These are phyloP conservation scores for Lablab purpureus DNA, from an alignment of 306 rosid genomes.

Conservation along the genomic window DNA sequence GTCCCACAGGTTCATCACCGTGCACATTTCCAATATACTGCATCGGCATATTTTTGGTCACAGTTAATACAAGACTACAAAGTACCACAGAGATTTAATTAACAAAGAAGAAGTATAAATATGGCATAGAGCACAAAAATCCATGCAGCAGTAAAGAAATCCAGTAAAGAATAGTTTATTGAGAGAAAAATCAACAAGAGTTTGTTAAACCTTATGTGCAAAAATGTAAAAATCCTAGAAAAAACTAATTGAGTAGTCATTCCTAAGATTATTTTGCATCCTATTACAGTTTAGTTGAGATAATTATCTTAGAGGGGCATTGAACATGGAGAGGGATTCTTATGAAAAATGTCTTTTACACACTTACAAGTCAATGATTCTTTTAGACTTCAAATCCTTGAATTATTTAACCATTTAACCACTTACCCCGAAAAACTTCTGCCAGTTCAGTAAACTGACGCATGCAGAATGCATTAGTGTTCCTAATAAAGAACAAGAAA, in stretches of 20 bases:
- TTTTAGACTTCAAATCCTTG: constrained; percentile 10
- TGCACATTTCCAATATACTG: constrained; percentile 98
- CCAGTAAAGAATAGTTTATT: neutral
- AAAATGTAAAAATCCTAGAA: neutral
- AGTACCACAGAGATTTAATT: constrained; percentile 31
- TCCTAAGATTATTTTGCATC: neutral
- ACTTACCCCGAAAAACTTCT: constrained; percentile 20
- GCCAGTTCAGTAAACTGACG: neutral
- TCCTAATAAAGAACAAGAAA: neutral
- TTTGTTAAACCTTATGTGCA: neutral
- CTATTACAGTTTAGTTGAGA: neutral
- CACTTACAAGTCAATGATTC: neutral
- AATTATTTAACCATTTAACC: neutral
- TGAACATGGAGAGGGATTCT: constrained; percentile 6
- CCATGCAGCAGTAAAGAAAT: neutral
- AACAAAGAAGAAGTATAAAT: constrained; percentile 16
- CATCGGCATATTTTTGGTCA: constrained; percentile 50
- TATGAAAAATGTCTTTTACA: neutral
- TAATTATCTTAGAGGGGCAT: neutral
- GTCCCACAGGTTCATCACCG: constrained; percentile 98
- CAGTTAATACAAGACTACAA: constrained; percentile 32
- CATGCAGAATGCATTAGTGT: constrained; percentile 23
- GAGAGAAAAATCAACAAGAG: constrained; percentile 11
- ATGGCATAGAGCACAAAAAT: constrained; percentile 19
- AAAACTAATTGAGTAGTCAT: neutral